Conservation (phyloP, 1,284 basidiomycete genomes). For the Puccinia horiana region DNA sequence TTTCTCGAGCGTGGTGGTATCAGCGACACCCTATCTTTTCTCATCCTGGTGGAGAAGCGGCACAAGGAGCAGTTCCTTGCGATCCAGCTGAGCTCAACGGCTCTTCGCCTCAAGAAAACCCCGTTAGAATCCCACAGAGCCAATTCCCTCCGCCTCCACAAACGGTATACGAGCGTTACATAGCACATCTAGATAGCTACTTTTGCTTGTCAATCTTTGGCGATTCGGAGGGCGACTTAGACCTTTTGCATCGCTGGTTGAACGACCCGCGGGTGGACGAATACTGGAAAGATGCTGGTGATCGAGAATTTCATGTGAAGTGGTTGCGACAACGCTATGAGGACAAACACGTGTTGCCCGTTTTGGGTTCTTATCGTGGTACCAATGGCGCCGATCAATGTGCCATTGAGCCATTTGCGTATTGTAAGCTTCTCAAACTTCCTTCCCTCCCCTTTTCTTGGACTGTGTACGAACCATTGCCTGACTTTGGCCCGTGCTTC, state of each 20-base stretch:
- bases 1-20: slow-evolving; percentile 41
- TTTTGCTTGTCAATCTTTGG: slow-evolving; percentile 44
- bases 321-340: slow-evolving; percentile 42
- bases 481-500: not conserved
- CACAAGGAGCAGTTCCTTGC: not conserved
- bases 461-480: not conserved
- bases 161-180: slow-evolving; percentile 35
- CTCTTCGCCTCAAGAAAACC: not conserved
- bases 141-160: slow-evolving; percentile 18
- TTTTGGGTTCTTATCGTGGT: slow-evolving; percentile 41
- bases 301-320: slow-evolving; percentile 28
- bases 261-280: slow-evolving; percentile 41
- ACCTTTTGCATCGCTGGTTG: slow-evolving; percentile 34
- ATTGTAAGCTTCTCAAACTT: slow-evolving; percentile 23
- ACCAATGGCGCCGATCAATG: slow-evolving; percentile 14
- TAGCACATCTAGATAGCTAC: slow-evolving; percentile 33
- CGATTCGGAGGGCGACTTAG: slow-evolving; percentile 16
- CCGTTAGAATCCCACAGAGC: slow-evolving; percentile 16
- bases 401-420: slow-evolving; percentile 39
- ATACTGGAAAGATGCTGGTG: slow-evolving; percentile 36
- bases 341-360: slow-evolving; percentile 29
- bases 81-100: not conserved
- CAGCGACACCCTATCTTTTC: slow-evolving; percentile 24
- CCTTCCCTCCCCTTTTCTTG: not conserved
- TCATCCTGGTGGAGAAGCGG: not conserved